Evolutionary conservation across 768 basidiomycete genomes (phyloP).

Genomic region (Lentinula raphanica): DNA sequence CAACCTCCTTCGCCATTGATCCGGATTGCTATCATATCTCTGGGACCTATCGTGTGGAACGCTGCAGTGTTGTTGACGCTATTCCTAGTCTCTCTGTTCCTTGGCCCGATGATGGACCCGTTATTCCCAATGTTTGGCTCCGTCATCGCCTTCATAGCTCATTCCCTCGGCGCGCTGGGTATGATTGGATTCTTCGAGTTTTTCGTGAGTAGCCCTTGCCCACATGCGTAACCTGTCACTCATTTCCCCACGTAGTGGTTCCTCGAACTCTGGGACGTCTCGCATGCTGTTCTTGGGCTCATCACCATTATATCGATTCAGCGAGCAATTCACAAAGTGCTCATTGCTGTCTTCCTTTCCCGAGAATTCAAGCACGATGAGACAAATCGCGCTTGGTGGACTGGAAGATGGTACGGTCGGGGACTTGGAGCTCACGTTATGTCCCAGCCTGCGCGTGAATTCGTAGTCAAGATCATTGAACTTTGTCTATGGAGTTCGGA

Average conservation of each 20-base stretch:
- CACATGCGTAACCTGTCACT: not conserved
- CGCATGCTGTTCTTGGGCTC: constrained; percentile 90
- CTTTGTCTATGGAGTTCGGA: constrained; percentile 94
- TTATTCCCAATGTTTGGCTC: constrained; percentile 88
- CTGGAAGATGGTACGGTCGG: constrained; percentile 94
- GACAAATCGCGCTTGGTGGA: constrained; percentile 99
- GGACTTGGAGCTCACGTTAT: constrained; percentile 86
- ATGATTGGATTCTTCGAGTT: constrained; percentile 96
- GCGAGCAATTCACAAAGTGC: constrained; percentile 86
- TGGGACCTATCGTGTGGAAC: constrained; percentile 96
- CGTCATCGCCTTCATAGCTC: constrained; percentile 86
- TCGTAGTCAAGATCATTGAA: constrained; percentile 96
- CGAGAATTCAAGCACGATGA: constrained; percentile 99
- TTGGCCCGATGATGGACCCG: constrained; percentile 85
- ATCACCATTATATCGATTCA: constrained; percentile 91
- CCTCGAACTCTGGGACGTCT: constrained; percentile 86
- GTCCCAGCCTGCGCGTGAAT: constrained; percentile 98
- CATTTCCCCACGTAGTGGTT: constrained; percentile 63
- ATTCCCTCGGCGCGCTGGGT: constrained; percentile 75
- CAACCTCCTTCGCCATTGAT: constrained; percentile 80
- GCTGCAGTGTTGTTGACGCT: constrained; percentile 79
- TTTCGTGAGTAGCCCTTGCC: constrained; percentile 47
- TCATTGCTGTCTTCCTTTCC: constrained; percentile 90
- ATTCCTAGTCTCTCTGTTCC: constrained; percentile 87
- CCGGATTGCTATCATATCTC: constrained; percentile 86